phyloP scores from a whole-genome alignment of 176 grass and related monocot species.

The Juncus inflexus region DNA sequence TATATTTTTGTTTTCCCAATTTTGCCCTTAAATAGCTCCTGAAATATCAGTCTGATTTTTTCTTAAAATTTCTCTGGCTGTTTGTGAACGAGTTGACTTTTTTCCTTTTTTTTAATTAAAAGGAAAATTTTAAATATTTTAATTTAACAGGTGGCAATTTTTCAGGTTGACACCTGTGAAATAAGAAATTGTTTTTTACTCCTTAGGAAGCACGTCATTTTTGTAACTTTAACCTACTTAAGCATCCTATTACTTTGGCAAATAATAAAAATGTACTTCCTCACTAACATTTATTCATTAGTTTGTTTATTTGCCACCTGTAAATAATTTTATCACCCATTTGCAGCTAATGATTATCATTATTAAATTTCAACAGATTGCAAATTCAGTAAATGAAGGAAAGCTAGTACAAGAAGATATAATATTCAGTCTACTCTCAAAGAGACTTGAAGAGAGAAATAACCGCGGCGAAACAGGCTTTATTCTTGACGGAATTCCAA shows the following conservation, averaged over 20 bases:
- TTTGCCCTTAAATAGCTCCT: slow-evolving; percentile 22
- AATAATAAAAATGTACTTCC: slow-evolving; percentile 2
- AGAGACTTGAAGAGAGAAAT: slow-evolving; percentile 80
- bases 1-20: slow-evolving; percentile 19
- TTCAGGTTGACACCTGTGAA: background rate
- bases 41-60: too few species aligned
- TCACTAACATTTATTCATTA: background rate
- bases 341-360: background rate
- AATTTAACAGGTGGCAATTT: background rate
- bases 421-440: slow-evolving; percentile 89
- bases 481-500: slow-evolving; percentile 89
- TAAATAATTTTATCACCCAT: background rate
- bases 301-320: background rate
- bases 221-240: too few species aligned
- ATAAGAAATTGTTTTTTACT: background rate
- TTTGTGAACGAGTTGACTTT: background rate
- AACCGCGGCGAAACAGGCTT: slow-evolving; percentile 87
- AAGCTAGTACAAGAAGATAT: slow-evolving; percentile 83
- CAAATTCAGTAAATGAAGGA: slow-evolving; percentile 72
- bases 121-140: background rate
- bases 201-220: background rate
- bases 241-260: background rate
- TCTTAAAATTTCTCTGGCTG: background rate
- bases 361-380: slow-evolving; percentile 45
- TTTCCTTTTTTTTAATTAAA: background rate